phyloP scores from a whole-genome alignment of 331 rosid species.

The Malus hybrid region DNA sequence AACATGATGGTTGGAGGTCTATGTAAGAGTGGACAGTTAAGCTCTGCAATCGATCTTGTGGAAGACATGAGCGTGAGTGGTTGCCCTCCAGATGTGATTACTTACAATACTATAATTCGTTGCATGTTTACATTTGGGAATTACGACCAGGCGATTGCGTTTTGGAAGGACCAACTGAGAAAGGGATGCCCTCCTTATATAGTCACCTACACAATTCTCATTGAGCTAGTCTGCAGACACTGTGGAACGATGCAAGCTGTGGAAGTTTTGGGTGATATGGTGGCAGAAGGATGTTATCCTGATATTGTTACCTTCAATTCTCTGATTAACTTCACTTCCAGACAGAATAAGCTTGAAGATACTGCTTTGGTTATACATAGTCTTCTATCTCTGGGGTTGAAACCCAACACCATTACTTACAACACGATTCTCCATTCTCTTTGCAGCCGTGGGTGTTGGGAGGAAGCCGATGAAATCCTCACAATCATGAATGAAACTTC shows the following conservation, averaged over 20 bases:
- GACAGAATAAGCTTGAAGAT: conserved; percentile 59
- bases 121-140: conserved; percentile 48
- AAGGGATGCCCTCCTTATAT: conserved; percentile 81
- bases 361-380: conserved; percentile 42
- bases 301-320: conserved; percentile 69
- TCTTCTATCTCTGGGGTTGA: conserved; percentile 52
- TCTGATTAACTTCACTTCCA: conserved; percentile 60
- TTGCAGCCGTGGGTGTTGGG: conserved; percentile 54
- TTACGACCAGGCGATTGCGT: conserved; percentile 53
- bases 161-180: conserved; percentile 81
- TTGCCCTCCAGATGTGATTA: conserved; percentile 76
- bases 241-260: conserved; percentile 52
- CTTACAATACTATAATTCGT: conserved; percentile 73
- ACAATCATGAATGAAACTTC: conserved; percentile 53
- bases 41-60: conserved; percentile 52
- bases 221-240: conserved; percentile 63
- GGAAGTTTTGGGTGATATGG: conserved; percentile 76
- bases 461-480: conserved; percentile 60
- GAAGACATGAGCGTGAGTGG: conserved; percentile 81
- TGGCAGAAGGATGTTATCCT: conserved; percentile 75
- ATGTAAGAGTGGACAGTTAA: conserved; percentile 52
- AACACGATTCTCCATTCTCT: conserved; percentile 78
- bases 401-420: conserved; percentile 67
- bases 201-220: conserved; percentile 65
- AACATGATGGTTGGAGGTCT: conserved; percentile 68